Base-by-base conservation (phyloP, 2,329 filamentous ascomycete species). In the Paecilomyces niveus region DNA sequence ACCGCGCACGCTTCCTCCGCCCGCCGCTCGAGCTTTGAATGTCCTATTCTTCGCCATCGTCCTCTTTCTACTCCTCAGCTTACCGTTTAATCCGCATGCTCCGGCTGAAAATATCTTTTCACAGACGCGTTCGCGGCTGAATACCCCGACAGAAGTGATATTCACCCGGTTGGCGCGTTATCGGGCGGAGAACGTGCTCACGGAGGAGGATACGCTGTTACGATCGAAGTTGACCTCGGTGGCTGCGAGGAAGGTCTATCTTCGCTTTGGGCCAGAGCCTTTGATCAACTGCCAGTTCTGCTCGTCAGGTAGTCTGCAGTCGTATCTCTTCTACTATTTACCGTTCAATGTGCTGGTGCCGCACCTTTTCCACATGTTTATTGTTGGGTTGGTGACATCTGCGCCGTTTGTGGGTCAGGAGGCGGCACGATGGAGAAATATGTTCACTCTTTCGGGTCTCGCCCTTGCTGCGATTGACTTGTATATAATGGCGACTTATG, bases 261-360 rank as follows among this genome's bases (percentile, higher is more conserved):
- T 95, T 56, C 86, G 89, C 59, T 95, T 86, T 74, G 94, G 94
- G 2, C 90, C 92, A 0, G 80, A 84, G 33, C 85, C 87, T 8
- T 72, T 97, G 39, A 80, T 86, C 22, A 80, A 85, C 59, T 97
- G 92, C 72, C 82, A 85, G n/a, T 96, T 96, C 77, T 97, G 92
- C 81, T 80, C 78, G 55, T 76, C 84, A n/a, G 86, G 89, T 59
- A 85, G 89, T 54, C 81, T 85, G 4, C 79, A 78, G 39, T 85
- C 83, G 50, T 97, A 92, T 77, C 81, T 96, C 54, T 83, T 89
- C 71, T 97, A 96, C 75, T 87, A 89, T 13, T 75, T 95, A 0
- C 89, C 93, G 0, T 69, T 71, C 59, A 80, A 84, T 26, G 77
- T 96, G 7, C 67, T 92, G 1, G 79, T 85, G 13, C 88, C 90